Conservation (phyloP, 768 basidiomycete species). For the Serendipita sp. region DNA sequence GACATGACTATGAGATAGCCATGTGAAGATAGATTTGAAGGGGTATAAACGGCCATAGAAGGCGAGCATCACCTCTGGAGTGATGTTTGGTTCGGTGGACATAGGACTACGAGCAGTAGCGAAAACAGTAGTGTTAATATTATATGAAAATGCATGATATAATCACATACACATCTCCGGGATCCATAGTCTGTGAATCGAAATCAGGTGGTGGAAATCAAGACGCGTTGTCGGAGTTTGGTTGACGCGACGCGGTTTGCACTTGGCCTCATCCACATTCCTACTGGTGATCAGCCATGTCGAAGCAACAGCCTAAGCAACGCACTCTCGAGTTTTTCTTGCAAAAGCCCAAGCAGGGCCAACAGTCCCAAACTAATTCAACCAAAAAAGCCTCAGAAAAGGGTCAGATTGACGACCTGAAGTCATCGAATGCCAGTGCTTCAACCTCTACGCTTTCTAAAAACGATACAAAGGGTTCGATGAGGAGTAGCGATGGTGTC, state of each 20-base stretch:
- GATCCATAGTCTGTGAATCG: background rate
- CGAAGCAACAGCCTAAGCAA: slow-evolving; percentile 3
- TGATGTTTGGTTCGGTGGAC: slow-evolving; percentile 5
- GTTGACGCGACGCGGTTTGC: background rate
- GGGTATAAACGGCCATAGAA: slow-evolving; percentile 91
- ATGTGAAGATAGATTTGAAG: slow-evolving; percentile 82
- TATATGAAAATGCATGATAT: background rate
- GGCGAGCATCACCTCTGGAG: slow-evolving; percentile 50
- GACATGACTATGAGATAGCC: slow-evolving; percentile 84
- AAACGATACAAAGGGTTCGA: background rate
- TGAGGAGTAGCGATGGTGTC: background rate
- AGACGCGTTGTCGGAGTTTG: slow-evolving; percentile 1
- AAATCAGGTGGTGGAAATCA: background rate
- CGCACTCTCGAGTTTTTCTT: slow-evolving; percentile 5
- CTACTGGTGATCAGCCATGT: background rate
- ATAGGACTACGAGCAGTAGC: background rate
- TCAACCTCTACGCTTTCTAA: background rate
- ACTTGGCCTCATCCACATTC: background rate
- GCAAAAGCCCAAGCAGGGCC: slow-evolving; percentile 1
- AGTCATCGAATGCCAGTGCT: background rate
- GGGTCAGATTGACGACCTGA: background rate
- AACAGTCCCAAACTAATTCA: background rate
- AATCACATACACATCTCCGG: background rate
- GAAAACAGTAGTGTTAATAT: no score
- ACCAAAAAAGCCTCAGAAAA: background rate